phyloP scores from a whole-genome alignment of 192 early-diverging fungal genomes.

The Coemansia sp. region DNA sequence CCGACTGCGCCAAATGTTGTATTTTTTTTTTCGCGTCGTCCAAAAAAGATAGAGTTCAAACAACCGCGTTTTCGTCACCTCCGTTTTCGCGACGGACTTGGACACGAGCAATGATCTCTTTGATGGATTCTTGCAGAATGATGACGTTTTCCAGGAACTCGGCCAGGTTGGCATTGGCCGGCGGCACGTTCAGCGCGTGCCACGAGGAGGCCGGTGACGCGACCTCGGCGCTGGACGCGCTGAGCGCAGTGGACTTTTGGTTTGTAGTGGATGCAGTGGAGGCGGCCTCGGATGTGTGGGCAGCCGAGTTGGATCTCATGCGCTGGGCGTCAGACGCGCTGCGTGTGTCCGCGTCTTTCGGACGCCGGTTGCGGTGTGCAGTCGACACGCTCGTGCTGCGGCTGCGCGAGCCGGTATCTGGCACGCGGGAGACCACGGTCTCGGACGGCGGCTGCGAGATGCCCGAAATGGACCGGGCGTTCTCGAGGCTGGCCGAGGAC shows the following conservation, averaged over 20 bases:
- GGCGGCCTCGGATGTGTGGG: conserved; percentile 27
- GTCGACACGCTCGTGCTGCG: conserved; percentile 40
- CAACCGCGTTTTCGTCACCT: conserved; percentile 61
- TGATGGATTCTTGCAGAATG: conserved; percentile 87
- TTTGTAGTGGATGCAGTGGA: conserved; percentile 20
- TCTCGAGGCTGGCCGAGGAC: conserved; percentile 50
- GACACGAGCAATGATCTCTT: conserved; percentile 84
- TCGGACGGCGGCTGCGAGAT: conserved; percentile 1
- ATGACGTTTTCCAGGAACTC: conserved; percentile 86
- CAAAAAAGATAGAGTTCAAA: neutral
- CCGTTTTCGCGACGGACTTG: conserved; percentile 75
- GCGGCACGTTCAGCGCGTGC: conserved; percentile 40
- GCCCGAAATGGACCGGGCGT: conserved; percentile 8
- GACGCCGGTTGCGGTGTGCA: neutral
- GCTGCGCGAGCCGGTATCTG: conserved; percentile 11
- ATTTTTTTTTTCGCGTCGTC: neutral
- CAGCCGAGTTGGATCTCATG: conserved; percentile 25
- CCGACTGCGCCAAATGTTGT: neutral
- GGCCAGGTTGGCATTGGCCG: conserved; percentile 43
- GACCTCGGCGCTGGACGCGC: conserved; percentile 1
- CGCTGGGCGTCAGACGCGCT: neutral
- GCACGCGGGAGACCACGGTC: neutral
- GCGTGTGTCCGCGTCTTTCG: neutral
- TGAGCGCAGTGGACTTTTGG: neutral
- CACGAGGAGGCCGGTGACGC: conserved; percentile 17